Conservation (phyloP, 1,284 basidiomycete genomes). For the Microbotryomycetes sp. region DNA sequence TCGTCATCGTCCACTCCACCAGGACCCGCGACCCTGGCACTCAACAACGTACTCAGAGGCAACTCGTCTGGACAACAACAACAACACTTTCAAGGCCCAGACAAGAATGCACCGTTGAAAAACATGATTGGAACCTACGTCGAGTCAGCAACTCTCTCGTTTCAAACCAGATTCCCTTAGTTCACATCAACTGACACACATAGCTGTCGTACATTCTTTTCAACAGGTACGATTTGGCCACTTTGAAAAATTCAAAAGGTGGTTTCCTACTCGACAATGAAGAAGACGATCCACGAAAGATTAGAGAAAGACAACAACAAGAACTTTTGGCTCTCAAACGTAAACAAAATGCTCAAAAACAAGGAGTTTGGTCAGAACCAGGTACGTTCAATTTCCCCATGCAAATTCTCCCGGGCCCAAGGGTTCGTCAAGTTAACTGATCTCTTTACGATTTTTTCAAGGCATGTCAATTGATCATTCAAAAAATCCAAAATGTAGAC, state of each 20-base stretch:
- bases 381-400: constrained; percentile 12
- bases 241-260: constrained; percentile 72
- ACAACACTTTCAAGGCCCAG: constrained; percentile 20
- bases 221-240: constrained; percentile 74
- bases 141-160: constrained; percentile 6
- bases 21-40: background rate
- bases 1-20: constrained; percentile 11
- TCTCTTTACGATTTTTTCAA: no score
- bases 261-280: constrained; percentile 83
- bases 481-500: constrained; percentile 70
- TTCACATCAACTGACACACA: background rate
- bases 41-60: background rate
- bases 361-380: constrained; percentile 27
- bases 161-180: background rate
- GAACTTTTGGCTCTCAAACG: constrained; percentile 35
- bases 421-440: no score
- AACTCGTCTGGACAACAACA: constrained; percentile 32
- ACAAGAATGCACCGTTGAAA: constrained; percentile 20
- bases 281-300: constrained; percentile 38
- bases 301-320: constrained; percentile 34
- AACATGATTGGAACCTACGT: constrained; percentile 31
- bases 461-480: constrained; percentile 47
- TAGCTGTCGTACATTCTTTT: background rate
- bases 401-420: no score
- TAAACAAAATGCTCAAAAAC: constrained; percentile 32